Base-by-base conservation (phyloP, 805 yeast species). In the Schizosaccharomyces japonicus region DNA sequence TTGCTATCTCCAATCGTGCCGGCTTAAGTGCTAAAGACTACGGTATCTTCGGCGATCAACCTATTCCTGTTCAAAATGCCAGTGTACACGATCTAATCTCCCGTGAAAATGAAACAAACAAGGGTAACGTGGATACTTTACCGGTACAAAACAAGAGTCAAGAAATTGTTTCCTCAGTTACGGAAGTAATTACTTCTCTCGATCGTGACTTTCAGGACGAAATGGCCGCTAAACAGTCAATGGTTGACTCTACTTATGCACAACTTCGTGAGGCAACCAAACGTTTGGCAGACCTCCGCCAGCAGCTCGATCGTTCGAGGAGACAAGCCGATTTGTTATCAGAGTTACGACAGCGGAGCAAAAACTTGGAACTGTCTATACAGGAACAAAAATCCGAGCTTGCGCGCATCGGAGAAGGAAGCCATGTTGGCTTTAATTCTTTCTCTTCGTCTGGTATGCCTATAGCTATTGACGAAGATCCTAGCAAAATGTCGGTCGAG, bases 391-490 rank as follows among this genome's bases (percentile, higher is more conserved):
- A 77, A 50, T 26, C n/a, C 11, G 46, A 23, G 27, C 5, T 27
- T 6, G 10, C 13, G n/a, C n/a, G n/a, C n/a, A n/a, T n/a, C n/a
- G n/a, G n/a, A n/a, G n/a, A n/a, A n/a, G n/a, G n/a, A n/a, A n/a
- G n/a, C n/a, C n/a, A n/a, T n/a, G n/a, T n/a, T n/a, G n/a, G n/a
- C n/a, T n/a, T n/a, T n/a, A n/a, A n/a, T n/a, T n/a, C n/a, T n/a
- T n/a, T n/a, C n/a, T n/a, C n/a, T n/a, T n/a, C n/a, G n/a, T n/a
- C 94, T 0, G 95, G 85, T 61, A 87, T 81, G 57, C 94, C 95
- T n/a, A 87, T 82, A 61, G 69, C 79, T 45, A 71, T 82, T 8
- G 67, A 71, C 31, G 52, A 52, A 29, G 40, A 46, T 8, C 13
- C 44, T 19, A 27, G 23, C 13, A 46, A 39, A n/a, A 39, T 13